Evolutionary conservation across 2,329 filamentous ascomycete genomes (phyloP).

Genomic region (Fusarium begoniae): DNA sequence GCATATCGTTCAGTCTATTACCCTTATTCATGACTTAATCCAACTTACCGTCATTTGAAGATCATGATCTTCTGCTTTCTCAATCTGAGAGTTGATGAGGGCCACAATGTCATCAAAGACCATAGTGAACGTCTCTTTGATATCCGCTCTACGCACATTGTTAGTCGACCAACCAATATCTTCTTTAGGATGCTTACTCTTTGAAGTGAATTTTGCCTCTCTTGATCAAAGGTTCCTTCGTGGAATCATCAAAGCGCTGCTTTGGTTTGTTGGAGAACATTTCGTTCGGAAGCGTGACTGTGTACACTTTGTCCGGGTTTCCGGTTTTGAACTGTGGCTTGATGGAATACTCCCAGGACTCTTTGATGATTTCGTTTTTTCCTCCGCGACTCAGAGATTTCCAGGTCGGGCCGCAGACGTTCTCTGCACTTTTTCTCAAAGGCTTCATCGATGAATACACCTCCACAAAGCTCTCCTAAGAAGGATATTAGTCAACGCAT

Average conservation of each 20-base stretch:
- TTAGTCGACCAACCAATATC: background rate
- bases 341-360: background rate
- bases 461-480: background rate
- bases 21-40: rapidly evolving
- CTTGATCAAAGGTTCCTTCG: background rate
- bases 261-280: background rate
- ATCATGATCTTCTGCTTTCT: background rate
- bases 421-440: background rate
- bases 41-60: background rate
- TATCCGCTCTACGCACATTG: background rate
- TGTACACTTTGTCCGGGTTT: background rate
- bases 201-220: background rate
- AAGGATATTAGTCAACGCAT: background rate
- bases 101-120: background rate
- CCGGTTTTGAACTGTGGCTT: background rate
- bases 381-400: background rate
- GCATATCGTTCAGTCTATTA: background rate
- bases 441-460: background rate
- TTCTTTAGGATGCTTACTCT: background rate
- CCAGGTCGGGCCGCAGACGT: background rate
- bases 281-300: background rate
- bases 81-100: background rate
- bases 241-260: background rate
- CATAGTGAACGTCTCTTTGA: background rate
- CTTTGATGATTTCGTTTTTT: background rate